Evolutionary conservation across 352 stramenopile genomes (phyloP).

Genomic region (Phytophthora colocasiae): DNA sequence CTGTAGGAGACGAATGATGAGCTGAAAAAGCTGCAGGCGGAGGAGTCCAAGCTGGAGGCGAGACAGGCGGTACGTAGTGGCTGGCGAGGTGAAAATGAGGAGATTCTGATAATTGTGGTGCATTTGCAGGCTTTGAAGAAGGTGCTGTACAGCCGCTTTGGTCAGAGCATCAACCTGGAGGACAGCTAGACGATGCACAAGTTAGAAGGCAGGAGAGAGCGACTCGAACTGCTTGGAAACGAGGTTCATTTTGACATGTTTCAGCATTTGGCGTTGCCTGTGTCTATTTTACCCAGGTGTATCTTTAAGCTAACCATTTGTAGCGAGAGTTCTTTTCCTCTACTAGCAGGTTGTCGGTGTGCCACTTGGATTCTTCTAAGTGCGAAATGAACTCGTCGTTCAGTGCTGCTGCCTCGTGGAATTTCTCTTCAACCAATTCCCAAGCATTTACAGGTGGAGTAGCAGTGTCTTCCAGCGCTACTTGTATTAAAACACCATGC

Average conservation of each 20-base stretch:
- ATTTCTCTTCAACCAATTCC: conserved; percentile 39
- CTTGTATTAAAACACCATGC: conserved; percentile 62
- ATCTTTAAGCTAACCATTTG: conserved; percentile 47
- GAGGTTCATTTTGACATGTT: conserved; percentile 17
- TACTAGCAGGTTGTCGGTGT: conserved; percentile 69
- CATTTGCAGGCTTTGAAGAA: conserved; percentile 88
- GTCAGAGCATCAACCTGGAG: conserved; percentile 97
- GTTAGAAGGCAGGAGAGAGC: conserved; percentile 1
- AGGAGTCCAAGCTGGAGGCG: conserved; percentile 90
- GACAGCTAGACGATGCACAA: conserved; percentile 66
- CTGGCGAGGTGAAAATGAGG: not conserved
- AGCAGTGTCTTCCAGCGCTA: conserved; percentile 38
- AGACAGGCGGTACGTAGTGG: conserved; percentile 78
- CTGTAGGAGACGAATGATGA: conserved; percentile 72
- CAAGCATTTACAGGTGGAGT: conserved; percentile 12
- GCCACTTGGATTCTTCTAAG: conserved; percentile 57
- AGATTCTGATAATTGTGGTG: conserved; percentile 5
- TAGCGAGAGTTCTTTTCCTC: conserved; percentile 68
- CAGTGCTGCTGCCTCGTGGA: conserved; percentile 40
- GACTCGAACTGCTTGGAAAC: conserved; percentile 12
- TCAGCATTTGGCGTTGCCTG: not conserved
- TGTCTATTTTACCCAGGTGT: conserved; percentile 12
- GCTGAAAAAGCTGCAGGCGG: conserved; percentile 83
- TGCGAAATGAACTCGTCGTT: conserved; percentile 43
- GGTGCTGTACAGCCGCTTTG: conserved; percentile 96